Evolutionary conservation across 352 stramenopile genomes (phyloP).

Genomic region (Globisporangium abappressorium): DNA sequence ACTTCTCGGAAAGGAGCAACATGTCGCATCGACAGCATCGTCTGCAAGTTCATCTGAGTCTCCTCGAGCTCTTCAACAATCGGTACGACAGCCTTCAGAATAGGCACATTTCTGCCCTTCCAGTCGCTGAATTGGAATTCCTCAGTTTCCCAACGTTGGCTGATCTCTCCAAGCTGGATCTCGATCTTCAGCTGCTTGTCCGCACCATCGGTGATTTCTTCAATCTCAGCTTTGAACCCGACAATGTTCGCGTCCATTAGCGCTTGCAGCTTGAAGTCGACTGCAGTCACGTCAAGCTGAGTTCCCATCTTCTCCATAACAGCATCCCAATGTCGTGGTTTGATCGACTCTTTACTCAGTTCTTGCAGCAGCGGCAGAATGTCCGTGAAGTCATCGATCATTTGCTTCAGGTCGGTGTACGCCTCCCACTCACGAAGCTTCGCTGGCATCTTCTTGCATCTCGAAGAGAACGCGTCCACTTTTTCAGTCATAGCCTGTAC

Average conservation of each 20-base stretch:
- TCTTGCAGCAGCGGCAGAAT: constrained; percentile 96
- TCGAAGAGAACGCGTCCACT: constrained; percentile 93
- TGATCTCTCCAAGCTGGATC: constrained; percentile 92
- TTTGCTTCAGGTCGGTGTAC: constrained; percentile 95
- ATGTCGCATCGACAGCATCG: constrained; percentile 97
- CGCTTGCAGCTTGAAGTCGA: constrained; percentile 95
- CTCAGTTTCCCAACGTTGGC: constrained; percentile 90
- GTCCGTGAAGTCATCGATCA: constrained; percentile 98
- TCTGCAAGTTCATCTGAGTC: constrained; percentile 97
- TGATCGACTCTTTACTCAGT: constrained; percentile 96
- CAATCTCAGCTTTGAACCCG: constrained; percentile 91
- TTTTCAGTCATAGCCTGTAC: constrained; percentile 96
- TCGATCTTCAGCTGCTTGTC: constrained; percentile 99
- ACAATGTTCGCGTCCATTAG: constrained; percentile 95
- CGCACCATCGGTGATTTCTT: constrained; percentile 97
- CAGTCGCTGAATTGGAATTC: constrained; percentile 95
- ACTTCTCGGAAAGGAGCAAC: constrained; percentile 95
- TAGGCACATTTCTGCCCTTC: constrained; percentile 93
- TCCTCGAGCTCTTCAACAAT: constrained; percentile 98
- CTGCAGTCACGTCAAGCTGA: constrained; percentile 91
- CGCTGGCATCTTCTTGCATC: constrained; percentile 97
- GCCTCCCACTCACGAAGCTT: constrained; percentile 97
- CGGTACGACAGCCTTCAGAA: constrained; percentile 94
- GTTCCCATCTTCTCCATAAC: constrained; percentile 94
- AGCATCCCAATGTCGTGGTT: constrained; percentile 95